phyloP scores from a whole-genome alignment of 1,284 basidiomycete species.

The Retiboletus flavoniger region DNA sequence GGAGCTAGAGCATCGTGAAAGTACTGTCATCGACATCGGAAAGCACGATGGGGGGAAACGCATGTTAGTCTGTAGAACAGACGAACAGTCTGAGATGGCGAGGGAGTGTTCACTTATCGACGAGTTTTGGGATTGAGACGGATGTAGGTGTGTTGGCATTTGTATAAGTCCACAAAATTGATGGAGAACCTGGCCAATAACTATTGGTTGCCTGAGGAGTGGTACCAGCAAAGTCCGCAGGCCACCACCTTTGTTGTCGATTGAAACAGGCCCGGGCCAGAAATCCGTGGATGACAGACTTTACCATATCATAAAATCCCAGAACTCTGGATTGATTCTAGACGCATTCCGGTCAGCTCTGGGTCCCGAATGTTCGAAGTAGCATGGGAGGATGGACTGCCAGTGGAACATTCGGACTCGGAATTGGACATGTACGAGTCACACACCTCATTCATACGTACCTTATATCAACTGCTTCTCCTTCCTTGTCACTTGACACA shows the following conservation, averaged over 20 bases:
- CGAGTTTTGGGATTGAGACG: conserved; percentile 21
- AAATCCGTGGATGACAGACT: too few relatives aligned
- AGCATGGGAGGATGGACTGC: too few relatives aligned
- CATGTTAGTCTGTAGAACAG: conserved; percentile 61
- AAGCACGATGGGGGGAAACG: conserved; percentile 33
- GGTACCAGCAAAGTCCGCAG: neutral
- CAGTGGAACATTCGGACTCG: too few relatives aligned
- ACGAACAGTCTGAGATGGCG: conserved; percentile 73
- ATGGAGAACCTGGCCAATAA: neutral
- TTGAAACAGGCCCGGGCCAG: too few relatives aligned
- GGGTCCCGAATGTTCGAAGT: too few relatives aligned
- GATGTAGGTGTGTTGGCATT: neutral
- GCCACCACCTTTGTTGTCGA: too few relatives aligned
- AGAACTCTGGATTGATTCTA: too few relatives aligned
- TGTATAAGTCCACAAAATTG: neutral
- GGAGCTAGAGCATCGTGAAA: conserved; percentile 31
- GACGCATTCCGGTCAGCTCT: too few relatives aligned
- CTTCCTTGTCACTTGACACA: neutral
- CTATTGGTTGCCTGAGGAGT: neutral
- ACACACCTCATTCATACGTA: neutral
- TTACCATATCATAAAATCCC: too few relatives aligned
- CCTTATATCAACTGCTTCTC: neutral
- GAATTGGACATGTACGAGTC: neutral
- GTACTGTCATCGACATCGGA: conserved; percentile 49
- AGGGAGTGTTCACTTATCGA: conserved; percentile 42